Base-by-base conservation (phyloP, 305 asterid genomes). In the Fraxinus angustifolia region DNA sequence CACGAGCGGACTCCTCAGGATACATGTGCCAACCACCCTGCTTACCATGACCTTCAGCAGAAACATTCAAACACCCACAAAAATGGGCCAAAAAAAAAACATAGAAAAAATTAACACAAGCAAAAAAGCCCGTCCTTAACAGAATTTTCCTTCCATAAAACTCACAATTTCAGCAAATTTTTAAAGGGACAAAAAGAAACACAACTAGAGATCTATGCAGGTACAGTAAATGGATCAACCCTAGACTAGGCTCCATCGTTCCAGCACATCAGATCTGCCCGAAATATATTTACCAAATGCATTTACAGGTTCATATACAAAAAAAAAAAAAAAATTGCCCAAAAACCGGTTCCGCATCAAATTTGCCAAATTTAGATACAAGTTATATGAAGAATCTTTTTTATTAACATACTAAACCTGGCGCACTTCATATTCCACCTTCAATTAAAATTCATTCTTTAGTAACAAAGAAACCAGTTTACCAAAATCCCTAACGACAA, bases 21-120 rank as follows among this genome's bases (percentile, higher is more conserved):
- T 92, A 88, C 85, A 88, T 83, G 85, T 92, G 92, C 92, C 98
- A 89, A 81, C 91, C 93, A 83, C 95, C 96, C 93, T 94, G 97
- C 96, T 94, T 96, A 86, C 93, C 92, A 91, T 91, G 96, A 90
- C 99, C 99, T 96, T 89, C 91, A 92, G 89, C 88, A 82, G 87
- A 86, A 83, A 84, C 77, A 81, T 8, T 65, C 68, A 81, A 83
- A 86, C 86, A 65, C 75, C 80, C 82, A 84, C 86, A 70, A 40
- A 86, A 74, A 79, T 76, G 83, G 88, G 26, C 33, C 85, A 82
- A 79, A 82, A 71, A 76, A 79, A 83, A 71, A 76, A 38, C 30
- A 84, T 76, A 80, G 36, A 78, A 67, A 58, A 72, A 80, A 81
- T 76, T 79, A 84, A 67, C 79, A 75, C 75, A 79, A 10, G 80